Conservation (phyloP, 495 filamentous ascomycete genomes). For the Antarctomyces pellizariae region DNA sequence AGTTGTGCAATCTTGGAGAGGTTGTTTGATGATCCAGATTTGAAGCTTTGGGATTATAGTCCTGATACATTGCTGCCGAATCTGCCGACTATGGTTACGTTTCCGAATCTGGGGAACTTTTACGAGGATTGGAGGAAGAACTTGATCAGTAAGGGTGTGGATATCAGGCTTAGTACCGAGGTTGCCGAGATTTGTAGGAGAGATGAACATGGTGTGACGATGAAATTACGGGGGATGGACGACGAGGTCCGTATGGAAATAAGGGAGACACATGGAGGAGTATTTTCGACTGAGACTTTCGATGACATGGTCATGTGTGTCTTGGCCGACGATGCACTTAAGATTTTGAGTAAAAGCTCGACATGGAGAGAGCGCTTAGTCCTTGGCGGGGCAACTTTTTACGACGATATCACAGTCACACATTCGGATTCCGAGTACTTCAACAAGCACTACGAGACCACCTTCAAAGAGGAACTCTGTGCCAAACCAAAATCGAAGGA, state of each 20-base stretch:
- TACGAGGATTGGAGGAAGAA: slow-evolving; percentile 45
- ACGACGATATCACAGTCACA: slow-evolving; percentile 65
- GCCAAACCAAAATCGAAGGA: slow-evolving; percentile 22
- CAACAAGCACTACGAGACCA: slow-evolving; percentile 49
- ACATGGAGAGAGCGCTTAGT: slow-evolving; percentile 41
- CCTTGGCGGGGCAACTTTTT: slow-evolving; percentile 53
- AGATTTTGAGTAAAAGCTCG: slow-evolving; percentile 35
- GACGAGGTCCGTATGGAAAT: slow-evolving; percentile 3
- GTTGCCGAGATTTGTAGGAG: slow-evolving; percentile 32
- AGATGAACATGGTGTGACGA: slow-evolving; percentile 30
- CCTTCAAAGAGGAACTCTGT: slow-evolving; percentile 29
- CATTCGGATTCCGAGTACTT: slow-evolving; percentile 60
- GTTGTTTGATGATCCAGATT: slow-evolving; percentile 47
- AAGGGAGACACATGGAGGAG: slow-evolving; percentile 4
- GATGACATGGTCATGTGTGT: slow-evolving; percentile 56
- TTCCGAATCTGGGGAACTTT: slow-evolving; percentile 49
- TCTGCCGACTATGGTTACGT: slow-evolving; percentile 58
- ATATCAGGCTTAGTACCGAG: slow-evolving; percentile 38
- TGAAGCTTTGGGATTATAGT: slow-evolving; percentile 57
- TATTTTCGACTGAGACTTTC: slow-evolving; percentile 21
- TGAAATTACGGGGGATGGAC: slow-evolving; percentile 14
- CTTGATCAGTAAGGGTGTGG: slow-evolving; percentile 35
- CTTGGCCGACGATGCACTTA: slow-evolving; percentile 51
- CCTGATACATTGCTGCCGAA: slow-evolving; percentile 44
- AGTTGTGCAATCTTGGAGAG: slow-evolving; percentile 52